Evolutionary conservation across 2,329 filamentous ascomycete genomes (phyloP).

Genomic region (Calonectria ilicicola): DNA sequence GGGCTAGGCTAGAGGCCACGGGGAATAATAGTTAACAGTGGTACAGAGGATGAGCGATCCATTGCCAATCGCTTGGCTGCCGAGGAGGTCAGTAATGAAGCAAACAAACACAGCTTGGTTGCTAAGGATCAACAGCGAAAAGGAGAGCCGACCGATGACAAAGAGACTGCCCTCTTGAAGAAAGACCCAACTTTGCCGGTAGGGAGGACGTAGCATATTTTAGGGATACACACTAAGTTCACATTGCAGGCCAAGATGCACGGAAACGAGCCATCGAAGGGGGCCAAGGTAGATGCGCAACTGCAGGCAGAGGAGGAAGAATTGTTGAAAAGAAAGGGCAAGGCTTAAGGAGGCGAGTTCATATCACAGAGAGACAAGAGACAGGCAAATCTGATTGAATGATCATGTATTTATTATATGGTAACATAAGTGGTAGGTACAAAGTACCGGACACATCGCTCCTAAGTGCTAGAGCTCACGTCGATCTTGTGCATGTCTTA

Average conservation of each 20-base stretch:
- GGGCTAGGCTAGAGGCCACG: constrained; percentile 44
- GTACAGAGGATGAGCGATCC: constrained; percentile 74
- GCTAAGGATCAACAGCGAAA: constrained; percentile 34
- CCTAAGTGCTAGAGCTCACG: neutral
- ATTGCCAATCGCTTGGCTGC: constrained; percentile 79
- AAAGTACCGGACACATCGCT: neutral
- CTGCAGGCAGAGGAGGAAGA: constrained; percentile 76
- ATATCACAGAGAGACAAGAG: neutral
- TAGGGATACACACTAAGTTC: neutral
- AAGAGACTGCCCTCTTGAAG: constrained; percentile 58
- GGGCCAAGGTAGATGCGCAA: constrained; percentile 78
- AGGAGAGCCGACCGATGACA: constrained; percentile 59
- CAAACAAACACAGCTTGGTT: neutral
- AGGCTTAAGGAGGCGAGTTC: constrained; percentile 37
- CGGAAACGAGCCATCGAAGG: constrained; percentile 79
- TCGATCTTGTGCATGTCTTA: neutral
- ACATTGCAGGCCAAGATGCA: constrained; percentile 69
- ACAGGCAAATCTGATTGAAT: neutral
- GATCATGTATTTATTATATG: neutral
- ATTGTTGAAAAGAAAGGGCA: constrained; percentile 69
- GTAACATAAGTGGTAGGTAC: neutral
- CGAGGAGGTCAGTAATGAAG: constrained; percentile 62
- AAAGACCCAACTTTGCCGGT: constrained; percentile 72
- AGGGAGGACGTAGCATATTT: constrained; percentile 37
- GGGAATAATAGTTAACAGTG: constrained; percentile 30